phyloP scores from a whole-genome alignment of 2,329 filamentous ascomycete genomes.

The Didymella glomerata region DNA sequence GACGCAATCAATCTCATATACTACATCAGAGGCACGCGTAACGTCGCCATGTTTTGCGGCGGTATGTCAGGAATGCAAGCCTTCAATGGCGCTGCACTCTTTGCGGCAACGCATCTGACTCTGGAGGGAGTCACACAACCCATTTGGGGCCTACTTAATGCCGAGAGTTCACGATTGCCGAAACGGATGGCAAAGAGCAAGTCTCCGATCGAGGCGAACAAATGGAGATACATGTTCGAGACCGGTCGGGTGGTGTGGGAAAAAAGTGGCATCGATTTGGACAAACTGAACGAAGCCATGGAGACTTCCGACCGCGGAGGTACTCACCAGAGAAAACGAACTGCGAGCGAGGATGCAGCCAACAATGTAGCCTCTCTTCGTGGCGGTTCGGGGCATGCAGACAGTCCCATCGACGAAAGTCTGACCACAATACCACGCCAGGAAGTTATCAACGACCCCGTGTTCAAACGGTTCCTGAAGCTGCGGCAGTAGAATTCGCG shows the following conservation, averaged over 20 bases:
- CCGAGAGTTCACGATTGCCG: not conserved
- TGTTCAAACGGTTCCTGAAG: not conserved
- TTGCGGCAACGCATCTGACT: constrained; percentile 7
- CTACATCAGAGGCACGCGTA: constrained; percentile 25
- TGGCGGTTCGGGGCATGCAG: not conserved
- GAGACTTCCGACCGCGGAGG: not conserved
- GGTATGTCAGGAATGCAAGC: constrained; percentile 25
- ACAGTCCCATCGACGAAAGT: not conserved
- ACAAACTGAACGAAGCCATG: not conserved
- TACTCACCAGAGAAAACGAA: not conserved
- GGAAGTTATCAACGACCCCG: no score
- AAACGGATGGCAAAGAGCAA: not conserved
- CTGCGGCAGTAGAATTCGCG: not conserved
- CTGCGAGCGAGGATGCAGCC: not conserved
- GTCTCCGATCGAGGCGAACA: not conserved
- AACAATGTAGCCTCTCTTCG: not conserved
- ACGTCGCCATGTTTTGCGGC: constrained; percentile 26
- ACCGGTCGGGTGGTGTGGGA: not conserved
- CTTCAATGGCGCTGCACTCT: constrained; percentile 30
- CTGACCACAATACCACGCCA: not conserved
- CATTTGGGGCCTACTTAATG: not conserved
- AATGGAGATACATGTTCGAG: not conserved
- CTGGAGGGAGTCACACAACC: not conserved
- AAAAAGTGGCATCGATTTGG: not conserved
- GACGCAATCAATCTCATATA: constrained; percentile 29